Evolutionary conservation across 2,329 filamentous ascomycete genomes (phyloP).

Genomic region (Diaporthe longicolla): DNA sequence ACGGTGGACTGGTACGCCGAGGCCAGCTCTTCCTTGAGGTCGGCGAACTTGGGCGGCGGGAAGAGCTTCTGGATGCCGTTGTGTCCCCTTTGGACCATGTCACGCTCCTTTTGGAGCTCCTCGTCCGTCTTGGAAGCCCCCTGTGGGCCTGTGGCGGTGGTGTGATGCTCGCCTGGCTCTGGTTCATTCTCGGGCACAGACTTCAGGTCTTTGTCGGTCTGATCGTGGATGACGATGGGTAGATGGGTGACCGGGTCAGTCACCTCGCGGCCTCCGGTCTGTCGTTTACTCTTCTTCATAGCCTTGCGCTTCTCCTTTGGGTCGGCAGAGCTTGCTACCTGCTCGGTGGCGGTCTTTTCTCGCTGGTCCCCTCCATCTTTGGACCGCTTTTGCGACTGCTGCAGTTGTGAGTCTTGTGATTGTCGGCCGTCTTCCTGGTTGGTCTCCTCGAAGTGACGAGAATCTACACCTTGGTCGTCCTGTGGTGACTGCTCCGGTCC

Average conservation of each 20-base stretch:
- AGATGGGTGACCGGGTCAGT: constrained; percentile 82
- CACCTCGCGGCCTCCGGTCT: constrained; percentile 70
- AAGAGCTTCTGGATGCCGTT: constrained; percentile 61
- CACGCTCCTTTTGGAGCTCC: constrained; percentile 54
- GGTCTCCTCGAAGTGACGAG: background rate
- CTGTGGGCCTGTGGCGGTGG: constrained; percentile 55
- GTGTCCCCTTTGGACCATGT: constrained; percentile 54
- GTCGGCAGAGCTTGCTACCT: constrained; percentile 55
- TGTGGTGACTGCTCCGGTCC: background rate
- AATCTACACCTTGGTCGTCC: constrained; percentile 15
- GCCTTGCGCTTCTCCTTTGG: constrained; percentile 63
- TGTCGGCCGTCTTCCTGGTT: constrained; percentile 21
- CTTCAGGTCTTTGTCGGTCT: constrained; percentile 72
- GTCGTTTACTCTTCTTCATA: constrained; percentile 60
- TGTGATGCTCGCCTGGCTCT: constrained; percentile 53
- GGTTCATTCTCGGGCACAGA: constrained; percentile 54
- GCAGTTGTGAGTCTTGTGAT: constrained; percentile 33
- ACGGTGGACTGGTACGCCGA: constrained; percentile 53
- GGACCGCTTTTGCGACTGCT: constrained; percentile 29
- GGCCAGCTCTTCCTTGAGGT: constrained; percentile 53
- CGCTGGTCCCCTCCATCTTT: constrained; percentile 43
- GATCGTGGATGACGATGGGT: constrained; percentile 77
- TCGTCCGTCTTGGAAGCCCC: constrained; percentile 57
- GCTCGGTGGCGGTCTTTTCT: constrained; percentile 53
- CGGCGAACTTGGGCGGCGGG: constrained; percentile 63